phyloP scores from a whole-genome alignment of 1,139 yeast genomes.

The Kluyveromyces sp. region DNA sequence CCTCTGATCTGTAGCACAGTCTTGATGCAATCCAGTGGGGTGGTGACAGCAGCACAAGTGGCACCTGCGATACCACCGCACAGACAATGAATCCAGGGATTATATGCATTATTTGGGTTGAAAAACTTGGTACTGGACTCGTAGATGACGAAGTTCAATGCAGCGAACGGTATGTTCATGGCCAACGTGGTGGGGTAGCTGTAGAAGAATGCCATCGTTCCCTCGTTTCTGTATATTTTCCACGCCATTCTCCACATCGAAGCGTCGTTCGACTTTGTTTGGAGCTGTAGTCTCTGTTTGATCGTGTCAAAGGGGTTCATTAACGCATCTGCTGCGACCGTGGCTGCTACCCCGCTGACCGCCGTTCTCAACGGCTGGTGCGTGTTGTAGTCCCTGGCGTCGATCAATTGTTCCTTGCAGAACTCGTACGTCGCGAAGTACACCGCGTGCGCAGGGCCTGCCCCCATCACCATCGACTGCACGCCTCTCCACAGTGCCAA shows the following conservation, averaged over 20 bases:
- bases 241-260: conserved; percentile 35
- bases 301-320: conserved; percentile 98
- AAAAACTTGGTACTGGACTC: conserved; percentile 72
- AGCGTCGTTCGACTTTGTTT: conserved; percentile 25
- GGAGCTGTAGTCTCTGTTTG: conserved; percentile 76
- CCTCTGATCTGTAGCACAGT: conserved; percentile 67
- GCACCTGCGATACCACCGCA: conserved; percentile 97
- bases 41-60: conserved; percentile 90
- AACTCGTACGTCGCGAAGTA: conserved; percentile 94
- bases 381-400: conserved; percentile 28
- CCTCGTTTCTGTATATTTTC: conserved; percentile 64
- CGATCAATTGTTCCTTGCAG: conserved; percentile 42
- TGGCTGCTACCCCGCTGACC: conserved; percentile 88
- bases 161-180: conserved; percentile 94
- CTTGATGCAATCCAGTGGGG: conserved; percentile 92
- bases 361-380: conserved; percentile 69
- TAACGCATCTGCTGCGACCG: conserved; percentile 86
- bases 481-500: conserved; percentile 91
- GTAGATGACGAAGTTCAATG: conserved; percentile 87
- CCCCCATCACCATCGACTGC: conserved; percentile 86
- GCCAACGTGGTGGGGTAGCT: conserved; percentile 93
- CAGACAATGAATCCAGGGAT: conserved; percentile 87
- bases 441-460: conserved; percentile 99
- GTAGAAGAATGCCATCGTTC: conserved; percentile 75
- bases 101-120: conserved; percentile 73